Percentiles rank a stretch among this genome's conserved stretches.
Conservation (phyloP, 305 asterid species). For the Fraxinus angustifolia region DNA sequence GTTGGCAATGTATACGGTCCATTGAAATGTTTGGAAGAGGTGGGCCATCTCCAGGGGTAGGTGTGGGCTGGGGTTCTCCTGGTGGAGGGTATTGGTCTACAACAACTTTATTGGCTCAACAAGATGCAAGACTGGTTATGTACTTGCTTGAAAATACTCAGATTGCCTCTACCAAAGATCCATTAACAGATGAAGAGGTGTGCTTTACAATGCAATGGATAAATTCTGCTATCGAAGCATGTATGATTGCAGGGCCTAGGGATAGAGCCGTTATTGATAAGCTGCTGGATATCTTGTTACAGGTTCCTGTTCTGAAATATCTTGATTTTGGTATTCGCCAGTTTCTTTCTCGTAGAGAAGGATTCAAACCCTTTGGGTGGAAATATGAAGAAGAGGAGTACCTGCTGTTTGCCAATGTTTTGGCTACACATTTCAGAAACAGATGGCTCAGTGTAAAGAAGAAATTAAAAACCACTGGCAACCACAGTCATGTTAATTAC, state of each 20-base stretch:
- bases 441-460: slow-evolving; percentile 72
- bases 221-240: slow-evolving; percentile 49
- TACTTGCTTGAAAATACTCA: slow-evolving; percentile 50
- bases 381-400: slow-evolving; percentile 62
- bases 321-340: slow-evolving; percentile 49
- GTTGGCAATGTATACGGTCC: slow-evolving; percentile 41
- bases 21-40: slow-evolving; percentile 79
- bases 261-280: slow-evolving; percentile 46
- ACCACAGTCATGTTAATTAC: slow-evolving; percentile 20
- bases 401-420: slow-evolving; percentile 46
- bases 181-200: slow-evolving; percentile 32
- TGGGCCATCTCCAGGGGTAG: slow-evolving; percentile 96
- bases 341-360: slow-evolving; percentile 38
- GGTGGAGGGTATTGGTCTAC: slow-evolving; percentile 93
- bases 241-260: slow-evolving; percentile 63
- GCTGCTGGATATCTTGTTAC: slow-evolving; percentile 52
- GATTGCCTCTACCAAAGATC: slow-evolving; percentile 23
- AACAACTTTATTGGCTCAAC: slow-evolving; percentile 52
- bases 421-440: slow-evolving; percentile 64
- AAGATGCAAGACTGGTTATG: slow-evolving; percentile 58
- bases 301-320: slow-evolving; percentile 58
- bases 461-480: slow-evolving; percentile 38
- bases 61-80: slow-evolving; percentile 95
- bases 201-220: slow-evolving; percentile 40
- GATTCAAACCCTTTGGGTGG: slow-evolving; percentile 48